Evolutionary conservation across 202 grass and related monocot species (phyloP).

Genomic region (Digitaria exilis): DNA sequence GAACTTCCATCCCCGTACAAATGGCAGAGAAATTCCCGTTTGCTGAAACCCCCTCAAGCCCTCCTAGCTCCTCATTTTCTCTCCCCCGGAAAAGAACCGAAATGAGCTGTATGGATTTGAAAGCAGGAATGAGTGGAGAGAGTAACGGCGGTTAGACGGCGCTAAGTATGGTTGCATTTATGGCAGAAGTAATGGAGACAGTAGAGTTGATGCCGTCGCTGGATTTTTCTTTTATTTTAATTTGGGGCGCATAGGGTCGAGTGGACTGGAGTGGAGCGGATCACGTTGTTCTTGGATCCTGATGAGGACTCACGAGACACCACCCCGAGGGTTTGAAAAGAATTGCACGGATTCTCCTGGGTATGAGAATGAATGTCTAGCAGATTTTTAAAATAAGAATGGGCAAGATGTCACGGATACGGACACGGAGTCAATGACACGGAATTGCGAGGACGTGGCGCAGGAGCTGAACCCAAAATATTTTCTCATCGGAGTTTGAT

Average conservation of each 20-base stretch:
- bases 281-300: neutral
- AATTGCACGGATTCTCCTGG: neutral
- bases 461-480: neutral
- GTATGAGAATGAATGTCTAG: slow-evolving; percentile 14
- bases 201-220: slow-evolving; percentile 13
- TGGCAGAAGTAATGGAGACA: neutral
- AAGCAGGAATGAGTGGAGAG: slow-evolving; percentile 3
- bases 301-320: slow-evolving; percentile 27
- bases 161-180: neutral
- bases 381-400: neutral
- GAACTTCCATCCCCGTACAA: slow-evolving; percentile 5
- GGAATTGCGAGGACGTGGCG: neutral
- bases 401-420: neutral
- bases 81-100: neutral
- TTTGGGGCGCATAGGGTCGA: neutral
- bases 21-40: neutral
- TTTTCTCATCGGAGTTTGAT: neutral
- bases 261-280: neutral
- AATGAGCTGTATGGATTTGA: slow-evolving; percentile 20
- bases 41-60: neutral
- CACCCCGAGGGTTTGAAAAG: neutral
- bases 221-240: neutral
- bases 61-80: neutral
- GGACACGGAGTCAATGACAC: too few species aligned
- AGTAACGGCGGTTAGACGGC: slow-evolving; percentile 3